These are phyloP conservation scores for Phytophthora sp. DNA, from an alignment of 352 stramenopile species.

Conservation along the genomic window DNA sequence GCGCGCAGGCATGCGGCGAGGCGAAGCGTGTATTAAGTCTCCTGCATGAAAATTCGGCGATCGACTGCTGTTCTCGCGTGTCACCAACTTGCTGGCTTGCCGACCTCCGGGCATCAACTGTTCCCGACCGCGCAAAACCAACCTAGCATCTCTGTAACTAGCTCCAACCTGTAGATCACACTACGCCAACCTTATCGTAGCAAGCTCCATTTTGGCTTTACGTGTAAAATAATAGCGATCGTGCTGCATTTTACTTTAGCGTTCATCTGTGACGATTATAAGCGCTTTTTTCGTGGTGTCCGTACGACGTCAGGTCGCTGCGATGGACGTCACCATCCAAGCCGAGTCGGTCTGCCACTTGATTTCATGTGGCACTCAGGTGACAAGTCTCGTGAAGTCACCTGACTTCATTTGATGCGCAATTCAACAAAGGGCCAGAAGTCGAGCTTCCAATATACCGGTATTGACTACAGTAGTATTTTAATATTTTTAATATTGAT, in stretches of 20 bases:
- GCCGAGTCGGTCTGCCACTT: neutral
- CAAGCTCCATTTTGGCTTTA: conserved; percentile 46
- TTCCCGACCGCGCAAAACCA: conserved; percentile 6
- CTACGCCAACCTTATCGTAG: conserved; percentile 42
- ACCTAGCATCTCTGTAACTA: conserved; percentile 32
- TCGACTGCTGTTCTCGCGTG: conserved; percentile 27
- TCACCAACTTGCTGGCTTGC: conserved; percentile 21
- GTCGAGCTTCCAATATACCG: too few relatives aligned
- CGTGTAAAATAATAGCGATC: conserved; percentile 51
- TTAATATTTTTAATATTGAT: too few relatives aligned
- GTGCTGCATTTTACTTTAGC: conserved; percentile 28
- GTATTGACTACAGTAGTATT: too few relatives aligned
- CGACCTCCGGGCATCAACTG: neutral
- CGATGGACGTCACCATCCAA: conserved; percentile 1
- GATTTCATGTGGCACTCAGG: too few relatives aligned
- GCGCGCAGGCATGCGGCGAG: conserved; percentile 25
- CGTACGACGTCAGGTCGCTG: neutral
- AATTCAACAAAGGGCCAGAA: too few relatives aligned
- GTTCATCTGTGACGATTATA: too few relatives aligned
- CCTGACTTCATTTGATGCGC: too few relatives aligned
- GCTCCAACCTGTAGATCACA: conserved; percentile 37
- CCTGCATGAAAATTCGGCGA: conserved; percentile 30
- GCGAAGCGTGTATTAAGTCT: conserved; percentile 46
- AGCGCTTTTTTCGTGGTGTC: too few relatives aligned
- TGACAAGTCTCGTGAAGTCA: too few relatives aligned